These are phyloP conservation scores for Pelargonium nanum DNA, from an alignment of 345 rosid species.

Conservation along the genomic window DNA sequence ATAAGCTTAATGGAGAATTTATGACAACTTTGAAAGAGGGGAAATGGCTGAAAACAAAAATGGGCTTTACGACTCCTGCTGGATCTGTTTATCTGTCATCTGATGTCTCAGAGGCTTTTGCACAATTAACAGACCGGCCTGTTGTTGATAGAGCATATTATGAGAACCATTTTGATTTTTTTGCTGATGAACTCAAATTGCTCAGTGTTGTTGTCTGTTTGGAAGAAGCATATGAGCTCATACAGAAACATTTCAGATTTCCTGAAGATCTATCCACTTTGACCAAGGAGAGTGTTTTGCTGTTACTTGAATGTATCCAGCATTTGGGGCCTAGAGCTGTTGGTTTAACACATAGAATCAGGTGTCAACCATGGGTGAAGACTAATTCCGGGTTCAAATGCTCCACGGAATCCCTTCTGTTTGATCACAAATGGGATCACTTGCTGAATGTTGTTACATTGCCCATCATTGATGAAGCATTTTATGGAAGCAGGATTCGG, in stretches of 20 bases:
- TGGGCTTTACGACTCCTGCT: background rate
- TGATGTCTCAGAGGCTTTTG: background rate
- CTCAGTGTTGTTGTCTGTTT: conserved; percentile 1
- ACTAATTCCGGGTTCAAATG: background rate
- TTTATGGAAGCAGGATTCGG: conserved; percentile 5
- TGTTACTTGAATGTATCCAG: conserved; percentile 5
- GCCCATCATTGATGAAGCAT: background rate
- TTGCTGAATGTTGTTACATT: background rate
- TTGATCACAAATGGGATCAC: background rate
- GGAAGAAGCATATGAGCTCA: background rate
- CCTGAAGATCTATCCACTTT: background rate
- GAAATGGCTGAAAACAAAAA: conserved; percentile 2
- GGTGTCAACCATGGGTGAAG: background rate
- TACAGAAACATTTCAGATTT: background rate
- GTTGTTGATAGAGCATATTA: conserved; percentile 1
- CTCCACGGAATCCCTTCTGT: background rate
- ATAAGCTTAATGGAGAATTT: background rate
- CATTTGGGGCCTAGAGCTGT: conserved; percentile 1
- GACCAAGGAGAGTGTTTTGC: background rate
- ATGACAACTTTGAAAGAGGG: background rate
- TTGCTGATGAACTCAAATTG: background rate
- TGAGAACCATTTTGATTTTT: conserved; percentile 3
- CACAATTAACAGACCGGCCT: background rate
- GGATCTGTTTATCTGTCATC: background rate
- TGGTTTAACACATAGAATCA: background rate